Base-by-base conservation (phyloP, 164 flowering plant species). In the Sedum album region DNA sequence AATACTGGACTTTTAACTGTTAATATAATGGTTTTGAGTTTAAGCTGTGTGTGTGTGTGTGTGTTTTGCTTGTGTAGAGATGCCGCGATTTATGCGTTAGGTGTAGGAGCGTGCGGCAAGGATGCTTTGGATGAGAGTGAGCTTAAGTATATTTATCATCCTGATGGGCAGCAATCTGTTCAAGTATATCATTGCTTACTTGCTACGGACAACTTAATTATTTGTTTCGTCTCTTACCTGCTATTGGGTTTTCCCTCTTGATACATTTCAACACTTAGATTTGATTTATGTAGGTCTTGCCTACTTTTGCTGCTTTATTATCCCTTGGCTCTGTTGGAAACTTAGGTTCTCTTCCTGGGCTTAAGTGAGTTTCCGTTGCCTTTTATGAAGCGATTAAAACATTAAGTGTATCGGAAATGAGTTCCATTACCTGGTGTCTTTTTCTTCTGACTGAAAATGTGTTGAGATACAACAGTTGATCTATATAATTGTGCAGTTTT, bases 21-120 rank as follows among this genome's bases (percentile, higher is more conserved):
- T n/a, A n/a, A n/a, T n/a, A n/a, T n/a, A n/a, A n/a, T 11, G 11
- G 4, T 48, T 44, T 62, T 53, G 15, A 17, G 5, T 35, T 67
- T 21, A 30, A 5, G 44, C 1, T 51, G 6, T n/a, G n/a, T n/a
- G n/a, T n/a, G n/a, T n/a, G 38, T 35, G 38, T 53, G 17, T 20
- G 28, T 3, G 31, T 26, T 7, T 31, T 23, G 25, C 53, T 36
- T 55, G 44, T 25, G 8, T 71, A 93, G 97, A 80, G 98, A 94
- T 81, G 96, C 73, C 23, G 90, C 81, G n/a, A 64, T 89, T 14
- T 91, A 91, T 80, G 97, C 98, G 14, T 82, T 94, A 74, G 98
- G 98, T 31, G 71, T 94, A 62, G 98, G 98, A 72, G 96, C 93
- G 14, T 94, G 98, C 68, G 78, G 74, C n/a, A 64, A 73, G 36